These are phyloP conservation scores for Stachybotrys chartarum DNA, from an alignment of 2,329 filamentous ascomycete genomes.

Conservation along the genomic window DNA sequence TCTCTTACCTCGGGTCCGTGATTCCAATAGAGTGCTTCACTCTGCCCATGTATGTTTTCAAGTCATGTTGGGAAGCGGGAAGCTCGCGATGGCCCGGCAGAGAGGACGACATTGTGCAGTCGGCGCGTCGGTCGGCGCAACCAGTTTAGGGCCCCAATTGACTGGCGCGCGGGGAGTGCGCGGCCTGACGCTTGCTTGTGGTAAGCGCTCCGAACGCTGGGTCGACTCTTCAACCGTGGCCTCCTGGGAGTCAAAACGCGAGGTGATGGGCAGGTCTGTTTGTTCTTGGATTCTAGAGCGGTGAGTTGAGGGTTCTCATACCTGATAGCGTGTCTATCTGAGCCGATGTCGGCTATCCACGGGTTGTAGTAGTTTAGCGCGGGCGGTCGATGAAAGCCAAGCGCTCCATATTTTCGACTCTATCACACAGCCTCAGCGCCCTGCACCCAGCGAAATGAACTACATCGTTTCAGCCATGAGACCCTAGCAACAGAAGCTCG, in stretches of 20 bases:
- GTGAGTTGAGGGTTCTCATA: not conserved
- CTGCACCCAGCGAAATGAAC: too few relatives aligned
- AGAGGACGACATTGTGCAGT: slow-evolving; percentile 52
- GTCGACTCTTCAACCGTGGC: not conserved
- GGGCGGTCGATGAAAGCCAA: not conserved
- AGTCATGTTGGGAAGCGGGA: slow-evolving; percentile 85
- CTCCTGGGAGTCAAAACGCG: not conserved
- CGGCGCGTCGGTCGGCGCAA: not conserved
- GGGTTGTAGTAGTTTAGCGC: not conserved
- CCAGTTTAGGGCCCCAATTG: slow-evolving; percentile 1
- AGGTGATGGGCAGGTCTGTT: not conserved
- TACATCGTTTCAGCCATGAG: too few relatives aligned
- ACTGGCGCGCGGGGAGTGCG: not conserved
- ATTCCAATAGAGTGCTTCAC: slow-evolving; percentile 85
- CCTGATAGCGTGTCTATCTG: not conserved
- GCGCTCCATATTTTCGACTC: not conserved
- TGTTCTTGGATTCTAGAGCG: not conserved
- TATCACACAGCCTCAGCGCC: too few relatives aligned
- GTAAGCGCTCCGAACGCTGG: not conserved
- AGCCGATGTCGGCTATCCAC: not conserved
- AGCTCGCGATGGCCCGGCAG: slow-evolving; percentile 68
- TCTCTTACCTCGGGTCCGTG: slow-evolving; percentile 85
- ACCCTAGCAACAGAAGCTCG: too few relatives aligned
- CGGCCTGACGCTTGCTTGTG: not conserved
- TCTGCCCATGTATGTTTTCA: slow-evolving; percentile 90